Evolutionary conservation across 2,329 filamentous ascomycete species (phyloP).

Genomic region (Talaromyces sp.): DNA sequence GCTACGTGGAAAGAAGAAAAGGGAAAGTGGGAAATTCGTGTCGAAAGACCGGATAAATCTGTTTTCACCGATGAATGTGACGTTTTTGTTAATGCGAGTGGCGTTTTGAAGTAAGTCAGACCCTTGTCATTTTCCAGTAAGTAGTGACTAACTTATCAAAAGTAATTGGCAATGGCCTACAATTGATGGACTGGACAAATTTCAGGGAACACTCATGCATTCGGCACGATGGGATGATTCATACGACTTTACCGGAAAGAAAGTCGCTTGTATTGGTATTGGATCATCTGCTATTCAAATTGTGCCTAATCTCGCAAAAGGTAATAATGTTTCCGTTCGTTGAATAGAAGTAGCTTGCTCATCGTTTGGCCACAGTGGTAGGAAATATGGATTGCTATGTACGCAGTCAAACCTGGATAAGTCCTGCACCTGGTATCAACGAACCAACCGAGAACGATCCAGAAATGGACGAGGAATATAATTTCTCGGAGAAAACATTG

Average conservation of each 20-base stretch:
- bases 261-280: conserved; percentile 26
- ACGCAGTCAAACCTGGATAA: conserved; percentile 7
- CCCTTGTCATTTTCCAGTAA: neutral
- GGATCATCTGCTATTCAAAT: conserved; percentile 28
- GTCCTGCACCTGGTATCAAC: conserved; percentile 7
- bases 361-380: neutral
- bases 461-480: conserved; percentile 11
- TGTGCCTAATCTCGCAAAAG: neutral
- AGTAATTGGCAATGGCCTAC: conserved; percentile 21
- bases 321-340: neutral
- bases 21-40: conserved; percentile 27
- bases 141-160: neutral
- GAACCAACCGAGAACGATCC: conserved; percentile 12
- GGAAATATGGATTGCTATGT: conserved; percentile 8
- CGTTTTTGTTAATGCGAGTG: conserved; percentile 28
- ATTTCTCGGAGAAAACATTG: conserved; percentile 8
- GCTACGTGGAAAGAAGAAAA: conserved; percentile 31
- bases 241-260: conserved; percentile 27
- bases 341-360: neutral
- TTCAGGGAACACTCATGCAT: conserved; percentile 34
- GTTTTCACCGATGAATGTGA: conserved; percentile 23
- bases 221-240: conserved; percentile 30
- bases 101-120: conserved; percentile 26
- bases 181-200: conserved; percentile 33
- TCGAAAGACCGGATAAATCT: conserved; percentile 19